Conservation (phyloP, 768 basidiomycete species). For the Suillus sp. region DNA sequence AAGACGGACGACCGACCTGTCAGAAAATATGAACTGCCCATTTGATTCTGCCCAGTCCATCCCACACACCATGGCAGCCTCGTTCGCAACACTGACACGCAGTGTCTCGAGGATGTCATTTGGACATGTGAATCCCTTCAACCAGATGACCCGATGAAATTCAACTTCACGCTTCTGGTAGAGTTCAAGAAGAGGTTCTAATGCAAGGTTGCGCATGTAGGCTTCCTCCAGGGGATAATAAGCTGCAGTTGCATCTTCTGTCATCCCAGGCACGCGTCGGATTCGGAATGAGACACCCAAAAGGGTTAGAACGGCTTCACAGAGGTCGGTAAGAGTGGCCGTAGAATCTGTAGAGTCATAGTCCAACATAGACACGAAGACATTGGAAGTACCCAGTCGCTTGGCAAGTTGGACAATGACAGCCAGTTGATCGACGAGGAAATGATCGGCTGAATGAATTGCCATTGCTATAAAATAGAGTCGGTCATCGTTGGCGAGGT, state of each 20-base stretch:
- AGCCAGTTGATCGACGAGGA: conserved; percentile 96
- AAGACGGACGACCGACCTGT: conserved; percentile 60
- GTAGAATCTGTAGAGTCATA: conserved; percentile 96
- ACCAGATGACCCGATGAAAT: conserved; percentile 93
- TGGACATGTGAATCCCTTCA: conserved; percentile 98
- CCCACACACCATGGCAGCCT: conserved; percentile 98
- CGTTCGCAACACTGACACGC: conserved; percentile 85
- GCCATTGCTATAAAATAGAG: conserved; percentile 95
- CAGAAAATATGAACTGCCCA: conserved; percentile 97
- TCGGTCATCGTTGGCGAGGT: conserved; percentile 79
- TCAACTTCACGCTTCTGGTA: conserved; percentile 72
- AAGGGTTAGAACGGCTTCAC: conserved; percentile 91
- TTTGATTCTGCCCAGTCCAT: conserved; percentile 99
- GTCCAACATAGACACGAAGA: conserved; percentile 98
- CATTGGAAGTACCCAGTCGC: conserved; percentile 82
- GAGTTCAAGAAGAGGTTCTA: conserved; percentile 89
- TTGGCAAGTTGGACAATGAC: conserved; percentile 96
- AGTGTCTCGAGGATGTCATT: conserved; percentile 97
- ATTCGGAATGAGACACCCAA: conserved; percentile 94
- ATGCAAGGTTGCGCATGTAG: conserved; percentile 86
- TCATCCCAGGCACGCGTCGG: conserved; percentile 91
- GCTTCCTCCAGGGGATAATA: conserved; percentile 98
- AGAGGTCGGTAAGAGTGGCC: conserved; percentile 90
- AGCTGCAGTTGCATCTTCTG: conserved; percentile 78
- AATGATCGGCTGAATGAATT: conserved; percentile 98